These are phyloP conservation scores for Nepenthes mirabilis DNA, from an alignment of 148 eudicot species.

Conservation along the genomic window DNA sequence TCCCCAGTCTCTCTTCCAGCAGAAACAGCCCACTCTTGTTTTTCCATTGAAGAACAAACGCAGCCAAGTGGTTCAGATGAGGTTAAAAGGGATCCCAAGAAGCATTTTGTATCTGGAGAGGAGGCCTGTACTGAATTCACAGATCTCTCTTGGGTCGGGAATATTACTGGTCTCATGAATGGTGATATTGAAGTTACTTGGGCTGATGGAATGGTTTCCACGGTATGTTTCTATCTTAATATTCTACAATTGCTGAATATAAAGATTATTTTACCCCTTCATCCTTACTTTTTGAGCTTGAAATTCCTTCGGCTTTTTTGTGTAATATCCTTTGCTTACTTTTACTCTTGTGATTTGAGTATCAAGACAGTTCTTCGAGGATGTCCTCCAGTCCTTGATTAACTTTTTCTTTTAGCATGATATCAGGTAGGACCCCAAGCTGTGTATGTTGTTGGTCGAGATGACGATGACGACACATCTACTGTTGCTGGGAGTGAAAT, in stretches of 20 bases:
- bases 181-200: conserved; percentile 98
- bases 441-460: conserved; percentile 97
- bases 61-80: conserved; percentile 14
- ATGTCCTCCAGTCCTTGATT: conserved; percentile 16
- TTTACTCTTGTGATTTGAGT: neutral
- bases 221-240: conserved; percentile 31
- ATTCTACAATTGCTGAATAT: neutral
- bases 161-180: conserved; percentile 81
- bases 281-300: neutral
- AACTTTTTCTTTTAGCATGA: conserved; percentile 16
- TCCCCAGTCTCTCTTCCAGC: conserved; percentile 37
- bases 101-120: conserved; percentile 16
- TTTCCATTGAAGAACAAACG: conserved; percentile 18
- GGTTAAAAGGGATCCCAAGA: conserved; percentile 13
- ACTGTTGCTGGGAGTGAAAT: conserved; percentile 72
- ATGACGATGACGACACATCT: conserved; percentile 81
- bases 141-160: conserved; percentile 94
- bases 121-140: conserved; percentile 35
- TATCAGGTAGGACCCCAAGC: conserved; percentile 98
- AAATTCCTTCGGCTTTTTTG: conserved; percentile 5
- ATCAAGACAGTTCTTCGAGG: neutral
- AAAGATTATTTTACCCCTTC: neutral
- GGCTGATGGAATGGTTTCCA: conserved; percentile 95
- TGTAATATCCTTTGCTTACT: neutral
- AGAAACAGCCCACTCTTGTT: conserved; percentile 15